Evolutionary conservation across 2,329 filamentous ascomycete genomes (phyloP), one percentile per base, ranked within the genome.

Genomic region (Trichothecium roseum): DNA sequence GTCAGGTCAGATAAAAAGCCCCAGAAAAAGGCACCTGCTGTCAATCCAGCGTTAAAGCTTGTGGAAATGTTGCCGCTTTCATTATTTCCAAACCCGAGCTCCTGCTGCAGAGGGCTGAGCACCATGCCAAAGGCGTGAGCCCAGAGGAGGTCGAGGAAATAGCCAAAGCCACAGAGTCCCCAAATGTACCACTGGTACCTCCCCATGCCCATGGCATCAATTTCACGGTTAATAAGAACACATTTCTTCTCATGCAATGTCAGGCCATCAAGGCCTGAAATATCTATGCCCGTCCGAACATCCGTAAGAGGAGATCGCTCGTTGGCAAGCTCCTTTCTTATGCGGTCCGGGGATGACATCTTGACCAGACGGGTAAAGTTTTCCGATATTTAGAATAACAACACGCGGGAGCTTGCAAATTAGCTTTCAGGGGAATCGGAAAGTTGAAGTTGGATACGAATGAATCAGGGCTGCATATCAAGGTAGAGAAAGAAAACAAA

Each of bases 61-160:
- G 66, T 66, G 8, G 62, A 69, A n/a, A 76, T 66, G 32, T 71
- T 71, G 1, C 59, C 59, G 2, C 51, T 51, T 36, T 51, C 37
- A 10, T 37, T 38, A 18, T 54, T 37, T 0, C 39, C 65, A 37
- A 77, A 74, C 1, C 69, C 69, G 16, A 76, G 48, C 48, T 77
- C 72, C 46, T 74, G 70, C 44, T 73, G 59, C 37, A 77, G 48
- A 6, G 71, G 66, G 8, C 63, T 64, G 13, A 72, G 50, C 0
- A 73, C 62, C 2, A 76, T 59, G 9, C 69, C 69, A 44, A 76
- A 72, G 0, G 67, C 72, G 42, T 75, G 72, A 3, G 72, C 69
- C 68, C 70, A 76, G 32, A 72, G 55, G 17, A 75, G 51, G 42
- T 76, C 72, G 27, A 76, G 57, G 28, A 72, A 51, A 45, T 72